Conservation (phyloP, 192 early-diverging fungal species). For the Obelidium mucronatum region DNA sequence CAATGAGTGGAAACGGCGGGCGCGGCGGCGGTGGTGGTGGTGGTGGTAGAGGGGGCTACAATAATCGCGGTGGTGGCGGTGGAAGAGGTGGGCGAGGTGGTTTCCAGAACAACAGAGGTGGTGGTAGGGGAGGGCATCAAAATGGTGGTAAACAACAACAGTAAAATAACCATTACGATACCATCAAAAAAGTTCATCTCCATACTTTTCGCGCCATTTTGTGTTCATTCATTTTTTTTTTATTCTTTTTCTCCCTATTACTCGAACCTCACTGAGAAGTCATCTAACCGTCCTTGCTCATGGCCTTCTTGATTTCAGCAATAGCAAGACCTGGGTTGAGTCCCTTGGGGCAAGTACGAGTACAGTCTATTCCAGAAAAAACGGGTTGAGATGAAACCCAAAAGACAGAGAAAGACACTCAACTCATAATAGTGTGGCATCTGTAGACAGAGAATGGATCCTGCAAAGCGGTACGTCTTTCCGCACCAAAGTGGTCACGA, state of each 20-base stretch:
- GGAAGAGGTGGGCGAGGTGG: conserved; percentile 31
- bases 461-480: conserved; percentile 88
- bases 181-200: too few species aligned
- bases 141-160: too few species aligned
- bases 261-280: neutral
- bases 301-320: conserved; percentile 93
- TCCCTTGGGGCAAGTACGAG: conserved; percentile 97
- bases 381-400: neutral
- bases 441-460: conserved; percentile 97
- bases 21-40: conserved; percentile 27
- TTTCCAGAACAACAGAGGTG: neutral
- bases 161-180: too few species aligned
- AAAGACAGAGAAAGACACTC: neutral
- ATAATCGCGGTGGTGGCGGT: conserved; percentile 27
- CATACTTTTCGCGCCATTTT: too few species aligned
- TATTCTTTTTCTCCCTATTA: too few species aligned
- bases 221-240: too few species aligned
- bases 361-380: conserved; percentile 70
- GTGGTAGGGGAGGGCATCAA: too few species aligned
- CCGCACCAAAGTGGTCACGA: conserved; percentile 88
- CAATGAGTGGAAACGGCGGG: conserved; percentile 25
- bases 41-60: conserved; percentile 22
- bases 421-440: conserved; percentile 97
- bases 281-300: conserved; percentile 70
- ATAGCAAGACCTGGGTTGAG: conserved; percentile 97